phyloP scores from a whole-genome alignment of 2,329 filamentous ascomycete species.

The Coniochaeta sp. region DNA sequence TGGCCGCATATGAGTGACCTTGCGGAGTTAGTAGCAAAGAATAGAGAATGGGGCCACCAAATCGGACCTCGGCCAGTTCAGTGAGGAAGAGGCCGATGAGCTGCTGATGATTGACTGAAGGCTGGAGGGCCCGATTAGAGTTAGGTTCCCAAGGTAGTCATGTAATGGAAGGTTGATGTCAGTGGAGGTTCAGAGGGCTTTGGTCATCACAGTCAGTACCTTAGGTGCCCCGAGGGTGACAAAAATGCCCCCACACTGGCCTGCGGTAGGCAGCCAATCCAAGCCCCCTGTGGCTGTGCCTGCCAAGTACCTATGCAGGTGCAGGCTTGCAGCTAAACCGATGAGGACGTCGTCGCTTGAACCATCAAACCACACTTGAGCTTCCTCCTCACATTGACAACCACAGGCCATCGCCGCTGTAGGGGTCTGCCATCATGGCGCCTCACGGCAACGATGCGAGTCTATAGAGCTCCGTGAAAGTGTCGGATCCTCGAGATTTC shows the following conservation, averaged over 20 bases:
- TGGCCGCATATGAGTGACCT: background rate
- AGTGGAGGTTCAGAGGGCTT: background rate
- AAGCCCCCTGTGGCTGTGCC: background rate
- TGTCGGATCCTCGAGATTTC: too few relatives aligned
- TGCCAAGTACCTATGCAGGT: background rate
- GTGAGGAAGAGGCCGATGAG: too few relatives aligned
- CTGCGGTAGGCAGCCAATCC: background rate
- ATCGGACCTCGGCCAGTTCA: too few relatives aligned
- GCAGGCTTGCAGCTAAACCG: too few relatives aligned
- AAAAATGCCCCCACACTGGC: background rate
- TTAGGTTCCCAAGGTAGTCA: too few relatives aligned
- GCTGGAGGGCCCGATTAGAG: too few relatives aligned
- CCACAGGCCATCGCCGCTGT: background rate
- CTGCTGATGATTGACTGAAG: too few relatives aligned
- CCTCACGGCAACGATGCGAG: too few relatives aligned
- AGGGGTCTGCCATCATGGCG: background rate
- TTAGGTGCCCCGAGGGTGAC: background rate
- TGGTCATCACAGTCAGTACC: background rate
- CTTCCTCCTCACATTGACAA: background rate
- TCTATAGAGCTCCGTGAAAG: too few relatives aligned
- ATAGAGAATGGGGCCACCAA: background rate
- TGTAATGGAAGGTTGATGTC: too few relatives aligned
- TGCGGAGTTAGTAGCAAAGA: background rate
- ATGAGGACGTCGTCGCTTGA: too few relatives aligned
- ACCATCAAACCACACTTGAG: background rate